phyloP scores from a whole-genome alignment of 2,329 filamentous ascomycete genomes.

The Fusarium camptoceras region DNA sequence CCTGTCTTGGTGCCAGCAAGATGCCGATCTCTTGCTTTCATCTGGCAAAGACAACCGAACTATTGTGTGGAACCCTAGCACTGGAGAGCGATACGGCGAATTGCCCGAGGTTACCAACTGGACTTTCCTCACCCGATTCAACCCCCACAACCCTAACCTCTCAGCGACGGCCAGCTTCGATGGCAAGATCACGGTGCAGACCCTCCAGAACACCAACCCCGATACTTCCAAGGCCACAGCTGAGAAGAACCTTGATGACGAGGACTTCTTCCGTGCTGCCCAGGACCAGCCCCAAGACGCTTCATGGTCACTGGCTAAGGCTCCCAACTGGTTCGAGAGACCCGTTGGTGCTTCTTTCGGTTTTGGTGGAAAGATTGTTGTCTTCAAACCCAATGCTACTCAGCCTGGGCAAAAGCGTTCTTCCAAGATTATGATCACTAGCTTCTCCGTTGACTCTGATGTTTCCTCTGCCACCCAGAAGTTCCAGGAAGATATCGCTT shows the following conservation, averaged over 20 bases:
- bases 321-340: conserved; percentile 90
- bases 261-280: conserved; percentile 96
- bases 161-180: conserved; percentile 97
- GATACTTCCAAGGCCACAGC: conserved; percentile 74
- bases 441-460: conserved; percentile 88
- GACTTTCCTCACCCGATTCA: conserved; percentile 96
- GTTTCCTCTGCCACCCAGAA: conserved; percentile 86
- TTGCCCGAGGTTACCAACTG: conserved; percentile 99
- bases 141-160: conserved; percentile 90
- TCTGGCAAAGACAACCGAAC: conserved; percentile 97
- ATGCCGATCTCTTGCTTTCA: conserved; percentile 88
- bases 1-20: conserved; percentile 93
- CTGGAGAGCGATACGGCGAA: conserved; percentile 87
- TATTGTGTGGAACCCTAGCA: conserved; percentile 95
- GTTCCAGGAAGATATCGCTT: conserved; percentile 85
- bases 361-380: conserved; percentile 92
- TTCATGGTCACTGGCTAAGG: conserved; percentile 86
- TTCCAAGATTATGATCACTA: conserved; percentile 85
- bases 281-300: conserved; percentile 91
- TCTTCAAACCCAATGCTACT: conserved; percentile 70
- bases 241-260: conserved; percentile 81
- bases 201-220: conserved; percentile 91
- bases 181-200: conserved; percentile 94
- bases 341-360: conserved; percentile 91
- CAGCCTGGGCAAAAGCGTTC: conserved; percentile 72